Evolutionary conservation across 2,329 filamentous ascomycete genomes (phyloP).

Genomic region (Cladosporium halotolerans): DNA sequence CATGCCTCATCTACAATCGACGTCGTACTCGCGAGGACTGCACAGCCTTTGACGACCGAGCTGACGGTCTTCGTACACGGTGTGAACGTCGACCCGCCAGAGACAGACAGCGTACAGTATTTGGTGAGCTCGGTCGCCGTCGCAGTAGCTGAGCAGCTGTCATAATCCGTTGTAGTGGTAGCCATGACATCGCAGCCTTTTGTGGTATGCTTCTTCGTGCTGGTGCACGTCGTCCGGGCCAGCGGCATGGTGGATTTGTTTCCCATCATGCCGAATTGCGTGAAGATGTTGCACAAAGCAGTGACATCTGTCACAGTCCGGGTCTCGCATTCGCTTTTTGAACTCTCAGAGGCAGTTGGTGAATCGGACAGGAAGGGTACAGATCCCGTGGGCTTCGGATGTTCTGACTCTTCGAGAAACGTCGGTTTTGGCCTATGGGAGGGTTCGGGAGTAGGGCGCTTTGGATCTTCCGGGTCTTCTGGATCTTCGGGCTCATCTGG

Average conservation of each 20-base stretch:
- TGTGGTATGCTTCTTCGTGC: neutral
- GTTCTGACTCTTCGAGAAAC: neutral
- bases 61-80: conserved; percentile 8
- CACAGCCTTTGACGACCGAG: conserved; percentile 6
- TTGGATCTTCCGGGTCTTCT: neutral
- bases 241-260: neutral
- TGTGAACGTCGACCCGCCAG: neutral
- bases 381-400: neutral
- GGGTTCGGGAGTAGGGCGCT: neutral
- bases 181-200: neutral
- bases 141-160: neutral
- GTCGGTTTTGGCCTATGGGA: neutral
- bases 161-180: conserved; percentile 1
- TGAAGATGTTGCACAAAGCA: conserved; percentile 6
- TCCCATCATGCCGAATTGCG: neutral
- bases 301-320: neutral
- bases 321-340: conserved; percentile 1
- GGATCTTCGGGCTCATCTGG: neutral
- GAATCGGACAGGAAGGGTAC: too few relatives aligned
- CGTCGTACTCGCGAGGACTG: conserved; percentile 2
- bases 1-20: conserved; percentile 5
- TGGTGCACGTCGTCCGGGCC: neutral
- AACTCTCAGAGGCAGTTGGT: too few relatives aligned
- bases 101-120: conserved; percentile 1
- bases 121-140: conserved; percentile 7